Conservation (phyloP, 306 rosid genomes). For the Lupinus albus region DNA sequence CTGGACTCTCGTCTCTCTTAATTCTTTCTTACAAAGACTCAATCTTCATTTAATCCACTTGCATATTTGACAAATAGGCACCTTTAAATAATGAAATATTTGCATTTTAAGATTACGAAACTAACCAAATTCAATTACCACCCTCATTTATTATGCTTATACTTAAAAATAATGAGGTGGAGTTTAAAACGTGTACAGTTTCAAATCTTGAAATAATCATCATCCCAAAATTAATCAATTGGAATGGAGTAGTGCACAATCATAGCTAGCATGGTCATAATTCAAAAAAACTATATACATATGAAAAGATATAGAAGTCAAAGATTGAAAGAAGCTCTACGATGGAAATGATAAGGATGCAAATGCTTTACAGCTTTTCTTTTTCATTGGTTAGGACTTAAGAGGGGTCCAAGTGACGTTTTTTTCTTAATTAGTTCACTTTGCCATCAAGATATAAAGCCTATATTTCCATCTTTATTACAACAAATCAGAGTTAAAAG, state of each 20-base stretch:
- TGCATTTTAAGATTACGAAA: not conserved
- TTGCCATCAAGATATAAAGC: slow-evolving; percentile 14
- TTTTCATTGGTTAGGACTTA: slow-evolving; percentile 1
- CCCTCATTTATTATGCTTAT: not conserved
- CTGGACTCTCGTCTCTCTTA: not conserved
- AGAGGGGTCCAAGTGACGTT: slow-evolving; percentile 14
- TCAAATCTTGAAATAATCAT: slow-evolving; percentile 33
- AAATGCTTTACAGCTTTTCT: slow-evolving; percentile 31
- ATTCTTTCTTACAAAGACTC: not conserved
- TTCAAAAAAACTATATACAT: not conserved
- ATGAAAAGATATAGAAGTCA: slow-evolving; percentile 38
- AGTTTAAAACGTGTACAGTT: slow-evolving; percentile 37
- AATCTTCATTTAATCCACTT: not conserved
- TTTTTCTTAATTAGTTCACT: slow-evolving; percentile 2
- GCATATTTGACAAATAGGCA: no score
- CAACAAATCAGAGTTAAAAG: no score
- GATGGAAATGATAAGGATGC: slow-evolving; percentile 28
- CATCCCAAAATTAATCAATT: slow-evolving; percentile 11
- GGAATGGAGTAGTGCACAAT: slow-evolving; percentile 35
- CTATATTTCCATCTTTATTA: not conserved
- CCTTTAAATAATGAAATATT: not conserved
- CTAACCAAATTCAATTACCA: not conserved
- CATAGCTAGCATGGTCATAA: not conserved
- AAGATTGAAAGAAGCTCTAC: slow-evolving; percentile 31
- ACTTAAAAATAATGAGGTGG: not conserved